phyloP scores from a whole-genome alignment of 108 stramenopile species.

The Aurantiochytrium sp. region DNA sequence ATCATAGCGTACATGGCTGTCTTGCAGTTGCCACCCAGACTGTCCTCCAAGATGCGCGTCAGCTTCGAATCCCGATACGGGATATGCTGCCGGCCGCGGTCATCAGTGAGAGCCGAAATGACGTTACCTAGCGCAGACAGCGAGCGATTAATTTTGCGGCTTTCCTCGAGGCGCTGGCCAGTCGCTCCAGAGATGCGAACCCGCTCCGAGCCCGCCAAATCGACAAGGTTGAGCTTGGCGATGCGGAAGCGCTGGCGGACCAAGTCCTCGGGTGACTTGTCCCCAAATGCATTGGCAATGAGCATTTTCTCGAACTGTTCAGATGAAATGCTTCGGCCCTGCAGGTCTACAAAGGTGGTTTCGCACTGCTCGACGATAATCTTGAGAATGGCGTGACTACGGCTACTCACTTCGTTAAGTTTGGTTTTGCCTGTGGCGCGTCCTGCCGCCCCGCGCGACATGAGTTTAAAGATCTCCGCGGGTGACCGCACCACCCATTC shows the following conservation, averaged over 20 bases:
- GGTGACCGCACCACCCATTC: constrained; percentile 63
- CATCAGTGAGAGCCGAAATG: constrained; percentile 52
- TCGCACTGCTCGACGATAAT: constrained; percentile 58
- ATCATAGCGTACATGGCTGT: constrained; percentile 69
- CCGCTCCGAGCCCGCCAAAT: constrained; percentile 57
- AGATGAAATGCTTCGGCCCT: constrained; percentile 30
- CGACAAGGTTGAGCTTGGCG: constrained; percentile 61
- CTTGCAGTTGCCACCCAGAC: constrained; percentile 53
- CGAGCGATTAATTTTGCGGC: constrained; percentile 56
- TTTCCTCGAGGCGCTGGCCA: constrained; percentile 56
- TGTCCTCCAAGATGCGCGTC: constrained; percentile 54
- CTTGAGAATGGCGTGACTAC: constrained; percentile 57
- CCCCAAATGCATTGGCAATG: constrained; percentile 25
- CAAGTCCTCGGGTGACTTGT: constrained; percentile 39
- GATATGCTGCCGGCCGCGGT: constrained; percentile 46
- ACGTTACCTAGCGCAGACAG: constrained; percentile 57
- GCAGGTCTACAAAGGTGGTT: constrained; percentile 37
- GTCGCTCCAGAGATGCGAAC: constrained; percentile 54
- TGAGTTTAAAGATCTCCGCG: constrained; percentile 60
- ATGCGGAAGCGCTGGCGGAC: constrained; percentile 55
- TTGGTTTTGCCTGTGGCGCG: constrained; percentile 55
- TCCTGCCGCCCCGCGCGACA: constrained; percentile 54
- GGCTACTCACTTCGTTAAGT: constrained; percentile 48
- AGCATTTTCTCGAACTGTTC: constrained; percentile 36
- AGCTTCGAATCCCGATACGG: constrained; percentile 60